Evolutionary conservation across 768 basidiomycete genomes (phyloP).

Genomic region (Kwoniella sp.): DNA sequence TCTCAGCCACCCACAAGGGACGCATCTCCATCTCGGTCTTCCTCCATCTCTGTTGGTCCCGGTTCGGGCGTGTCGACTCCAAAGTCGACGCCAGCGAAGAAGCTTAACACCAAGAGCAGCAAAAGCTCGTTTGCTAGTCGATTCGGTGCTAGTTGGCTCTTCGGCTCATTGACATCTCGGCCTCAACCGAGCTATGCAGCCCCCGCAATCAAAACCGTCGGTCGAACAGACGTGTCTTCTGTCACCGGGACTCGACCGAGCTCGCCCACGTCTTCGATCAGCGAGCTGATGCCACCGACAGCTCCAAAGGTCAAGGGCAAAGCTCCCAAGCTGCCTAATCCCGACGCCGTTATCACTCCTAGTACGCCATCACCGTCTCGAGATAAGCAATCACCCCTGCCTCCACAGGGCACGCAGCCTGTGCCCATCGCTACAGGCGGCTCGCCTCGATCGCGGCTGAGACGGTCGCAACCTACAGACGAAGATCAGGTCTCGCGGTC

Average conservation of each 20-base stretch:
- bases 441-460: conserved; percentile 1
- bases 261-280: not conserved
- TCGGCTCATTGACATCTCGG: conserved; percentile 28
- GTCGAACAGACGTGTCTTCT: conserved; percentile 32
- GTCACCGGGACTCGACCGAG: conserved; percentile 8
- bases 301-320: not conserved
- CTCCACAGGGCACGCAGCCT: conserved; percentile 10
- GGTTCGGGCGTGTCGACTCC: conserved; percentile 38
- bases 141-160: conserved; percentile 39
- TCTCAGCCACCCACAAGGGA: not conserved
- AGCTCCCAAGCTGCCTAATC: conserved; percentile 11
- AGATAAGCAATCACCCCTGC: not conserved
- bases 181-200: conserved; percentile 40
- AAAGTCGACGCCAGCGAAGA: conserved; percentile 28
- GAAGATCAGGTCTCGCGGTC: conserved; percentile 16
- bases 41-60: conserved; percentile 10
- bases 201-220: conserved; percentile 34
- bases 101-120: conserved; percentile 28
- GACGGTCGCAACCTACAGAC: conserved; percentile 3
- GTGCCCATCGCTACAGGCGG: conserved; percentile 10
- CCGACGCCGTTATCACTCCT: conserved; percentile 12
- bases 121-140: conserved; percentile 32
- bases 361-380: conserved; percentile 20
- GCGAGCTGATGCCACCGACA: not conserved
- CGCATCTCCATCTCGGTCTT: conserved; percentile 20